These are phyloP conservation scores for Asterochloris sp. DNA, from an alignment of 139 green algal genomes.

Conservation along the genomic window DNA sequence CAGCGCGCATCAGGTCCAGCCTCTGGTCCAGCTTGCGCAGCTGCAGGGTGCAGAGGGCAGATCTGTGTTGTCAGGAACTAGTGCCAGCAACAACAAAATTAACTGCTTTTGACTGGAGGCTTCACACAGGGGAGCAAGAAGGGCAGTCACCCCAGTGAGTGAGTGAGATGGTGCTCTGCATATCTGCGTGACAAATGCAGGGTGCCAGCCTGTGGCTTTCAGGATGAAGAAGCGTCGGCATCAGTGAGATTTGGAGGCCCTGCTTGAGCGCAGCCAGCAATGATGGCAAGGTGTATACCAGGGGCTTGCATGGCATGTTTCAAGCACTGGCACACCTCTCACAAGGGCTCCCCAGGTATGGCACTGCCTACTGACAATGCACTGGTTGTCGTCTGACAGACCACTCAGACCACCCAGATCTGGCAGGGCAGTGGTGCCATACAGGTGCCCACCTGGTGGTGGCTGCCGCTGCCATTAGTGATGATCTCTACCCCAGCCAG, in stretches of 20 bases:
- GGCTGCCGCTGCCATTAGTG: constrained; percentile 87
- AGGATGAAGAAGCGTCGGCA: no score
- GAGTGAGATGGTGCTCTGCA: no score
- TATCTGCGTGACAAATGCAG: no score
- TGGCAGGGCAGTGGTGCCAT: not conserved
- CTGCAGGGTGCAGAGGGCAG: constrained; percentile 15
- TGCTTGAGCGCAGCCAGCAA: no score
- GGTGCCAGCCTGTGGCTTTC: no score
- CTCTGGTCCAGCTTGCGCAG: constrained; percentile 77
- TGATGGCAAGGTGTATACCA: no score
- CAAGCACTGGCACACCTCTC: not conserved
- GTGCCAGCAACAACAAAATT: no score
- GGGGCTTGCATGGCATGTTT: not conserved
- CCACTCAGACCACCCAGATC: not conserved
- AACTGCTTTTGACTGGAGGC: no score
- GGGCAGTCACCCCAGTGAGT: no score
- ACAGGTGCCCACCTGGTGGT: constrained; percentile 79
- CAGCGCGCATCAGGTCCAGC: constrained; percentile 82
- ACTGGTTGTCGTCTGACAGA: constrained; percentile 25
- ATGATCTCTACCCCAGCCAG: constrained; percentile 92
- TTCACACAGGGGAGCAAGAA: no score
- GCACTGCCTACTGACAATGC: not conserved
- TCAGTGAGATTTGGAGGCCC: no score
- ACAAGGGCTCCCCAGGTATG: not conserved
- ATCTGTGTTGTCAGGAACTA: no score